Base-by-base conservation (phyloP, 768 basidiomycete genomes). In the Leccinum imitatum region DNA sequence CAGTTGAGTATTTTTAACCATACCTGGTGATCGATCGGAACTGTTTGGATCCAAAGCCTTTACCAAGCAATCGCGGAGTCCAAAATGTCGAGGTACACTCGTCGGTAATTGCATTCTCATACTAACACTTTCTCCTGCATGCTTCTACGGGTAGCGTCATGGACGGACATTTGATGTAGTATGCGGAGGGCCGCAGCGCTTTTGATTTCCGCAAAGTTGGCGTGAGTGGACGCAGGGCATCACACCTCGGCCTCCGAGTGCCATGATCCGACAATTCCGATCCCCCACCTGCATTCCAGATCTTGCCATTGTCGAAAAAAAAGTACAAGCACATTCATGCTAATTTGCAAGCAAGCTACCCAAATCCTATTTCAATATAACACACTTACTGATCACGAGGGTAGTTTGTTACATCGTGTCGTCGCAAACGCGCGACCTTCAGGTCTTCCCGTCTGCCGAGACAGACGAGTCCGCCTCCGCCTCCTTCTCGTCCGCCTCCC, bases 381-480 rank as follows among this genome's bases (percentile, higher is more conserved):
- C 33, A 41, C 13, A 55, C 6, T 25, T 15, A 21, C 25, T 13
- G n/a, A 25, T 37, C 25, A 25, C 4, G 25, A 25, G 57, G 23
- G 17, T 30, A 27, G 21, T 23, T 27, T 21, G 14, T 44, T 14
- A n/a, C 11, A 9, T 17, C 27, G 11, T 23, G 31, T 15, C 14
- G 14, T 30, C 17, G 37, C 9, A 30, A 41, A 50, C 15, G 23
- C 15, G 17, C 15, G 17, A 54, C 39, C 11, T 4, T 54, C 13
- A 71, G 13, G 46, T 35, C 33, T 60, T 65, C n/a, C 30, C 60
- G 41, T 65, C 60, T 9, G 44, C 31, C 31, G 19, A 51, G 50
- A 19, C 41, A n/a, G 56, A 57, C n/a, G 35, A 25, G 3, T 33
- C 52, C 35, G 21, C 54, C n/a, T 27, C 25, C 30, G n/a, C 50